phyloP scores from a whole-genome alignment of 768 basidiomycete species.

The Saitozyma podzolica region DNA sequence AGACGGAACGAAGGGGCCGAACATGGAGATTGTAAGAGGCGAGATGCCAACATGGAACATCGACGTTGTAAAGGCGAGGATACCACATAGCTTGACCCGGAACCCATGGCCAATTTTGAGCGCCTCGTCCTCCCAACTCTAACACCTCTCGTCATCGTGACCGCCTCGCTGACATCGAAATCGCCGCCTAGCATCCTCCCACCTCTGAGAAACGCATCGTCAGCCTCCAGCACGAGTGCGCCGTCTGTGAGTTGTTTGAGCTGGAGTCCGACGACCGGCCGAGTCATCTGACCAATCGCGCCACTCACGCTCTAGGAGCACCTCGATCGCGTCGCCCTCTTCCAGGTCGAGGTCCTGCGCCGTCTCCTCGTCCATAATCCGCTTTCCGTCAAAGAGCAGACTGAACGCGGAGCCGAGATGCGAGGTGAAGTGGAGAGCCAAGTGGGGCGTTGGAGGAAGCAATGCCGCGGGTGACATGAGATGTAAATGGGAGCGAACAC shows the following conservation, averaged over 20 bases:
- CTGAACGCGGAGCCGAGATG: slow-evolving; percentile 55
- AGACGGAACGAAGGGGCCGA: no score
- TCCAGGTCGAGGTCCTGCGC: slow-evolving; percentile 84
- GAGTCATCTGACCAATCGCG: background rate
- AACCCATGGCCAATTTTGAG: no score
- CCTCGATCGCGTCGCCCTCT: slow-evolving; percentile 83
- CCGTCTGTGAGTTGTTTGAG: no score
- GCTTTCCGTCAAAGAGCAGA: slow-evolving; percentile 83
- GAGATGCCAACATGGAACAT: no score
- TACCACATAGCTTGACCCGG: no score
- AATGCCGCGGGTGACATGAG: no score
- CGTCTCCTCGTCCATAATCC: slow-evolving; percentile 87
- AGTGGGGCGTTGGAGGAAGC: background rate
- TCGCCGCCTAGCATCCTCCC: no score
- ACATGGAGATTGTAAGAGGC: no score
- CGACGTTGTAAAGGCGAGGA: no score
- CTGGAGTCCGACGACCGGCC: no score
- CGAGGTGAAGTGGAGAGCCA: background rate
- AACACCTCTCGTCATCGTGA: background rate
- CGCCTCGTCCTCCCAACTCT: background rate
- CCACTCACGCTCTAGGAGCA: slow-evolving; percentile 84
- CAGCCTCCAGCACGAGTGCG: no score
- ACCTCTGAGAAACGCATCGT: no score
- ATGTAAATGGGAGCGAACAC: background rate
- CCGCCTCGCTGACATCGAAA: background rate